Percentiles rank a stretch among this genome's conserved stretches.
These are phyloP conservation scores for Talaromyces sp. DNA, from an alignment of 2,329 filamentous ascomycete species.

Conservation along the genomic window DNA sequence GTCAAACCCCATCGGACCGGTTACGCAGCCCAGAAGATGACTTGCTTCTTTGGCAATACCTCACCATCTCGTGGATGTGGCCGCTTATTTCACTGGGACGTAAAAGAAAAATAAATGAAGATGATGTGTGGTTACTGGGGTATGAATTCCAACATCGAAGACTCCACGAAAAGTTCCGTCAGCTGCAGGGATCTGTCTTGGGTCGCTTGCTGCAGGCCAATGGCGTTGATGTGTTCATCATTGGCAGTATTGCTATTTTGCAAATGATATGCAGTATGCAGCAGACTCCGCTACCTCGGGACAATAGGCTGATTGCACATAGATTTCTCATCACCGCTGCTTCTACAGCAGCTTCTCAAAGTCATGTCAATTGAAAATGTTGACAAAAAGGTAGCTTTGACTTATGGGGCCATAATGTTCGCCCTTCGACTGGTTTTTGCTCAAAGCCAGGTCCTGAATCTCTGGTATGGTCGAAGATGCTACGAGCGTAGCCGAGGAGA, in stretches of 20 bases:
- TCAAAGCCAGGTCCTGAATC: slow-evolving; percentile 63
- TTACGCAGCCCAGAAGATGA: slow-evolving; percentile 77
- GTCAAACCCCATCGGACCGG: slow-evolving; percentile 50
- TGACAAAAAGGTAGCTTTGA: slow-evolving; percentile 55
- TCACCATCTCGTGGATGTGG: slow-evolving; percentile 77
- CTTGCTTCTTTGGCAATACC: slow-evolving; percentile 74
- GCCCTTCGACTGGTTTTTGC: slow-evolving; percentile 56
- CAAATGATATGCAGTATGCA: slow-evolving; percentile 53
- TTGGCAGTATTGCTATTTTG: slow-evolving; percentile 60
- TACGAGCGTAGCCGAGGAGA: slow-evolving; percentile 84
- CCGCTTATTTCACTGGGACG: slow-evolving; percentile 66
- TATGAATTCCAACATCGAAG: slow-evolving; percentile 77
- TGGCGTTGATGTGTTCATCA: slow-evolving; percentile 69
- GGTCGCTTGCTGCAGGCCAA: slow-evolving; percentile 69
- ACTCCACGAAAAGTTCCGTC: slow-evolving; percentile 70
- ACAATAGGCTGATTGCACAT: slow-evolving; percentile 21
- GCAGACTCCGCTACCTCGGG: background rate
- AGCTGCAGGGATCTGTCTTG: slow-evolving; percentile 68
- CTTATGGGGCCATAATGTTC: slow-evolving; percentile 62
- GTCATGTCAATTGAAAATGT: slow-evolving; percentile 56
- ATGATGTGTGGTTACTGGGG: slow-evolving; percentile 76
- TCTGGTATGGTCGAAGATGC: slow-evolving; percentile 79
- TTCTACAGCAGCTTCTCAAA: slow-evolving; percentile 67
- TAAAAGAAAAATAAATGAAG: slow-evolving; percentile 63
- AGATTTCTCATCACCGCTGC: slow-evolving; percentile 59